Evolutionary conservation across 2,329 filamentous ascomycete genomes (phyloP).

Genomic region (Paradendryphiella salina): DNA sequence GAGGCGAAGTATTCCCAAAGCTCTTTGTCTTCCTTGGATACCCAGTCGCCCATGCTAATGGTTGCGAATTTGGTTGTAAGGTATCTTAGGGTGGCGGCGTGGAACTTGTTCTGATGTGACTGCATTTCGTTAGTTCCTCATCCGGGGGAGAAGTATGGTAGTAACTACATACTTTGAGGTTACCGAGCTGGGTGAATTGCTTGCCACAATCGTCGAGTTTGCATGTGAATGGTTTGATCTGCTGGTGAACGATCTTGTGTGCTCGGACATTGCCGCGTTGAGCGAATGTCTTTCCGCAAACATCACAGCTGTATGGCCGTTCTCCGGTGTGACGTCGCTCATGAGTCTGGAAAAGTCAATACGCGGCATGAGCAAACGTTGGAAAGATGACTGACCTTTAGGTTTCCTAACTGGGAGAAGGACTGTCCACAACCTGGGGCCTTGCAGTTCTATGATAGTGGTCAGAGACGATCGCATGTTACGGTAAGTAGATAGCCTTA

Average conservation of each 20-base stretch:
- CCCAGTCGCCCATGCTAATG: constrained; percentile 62
- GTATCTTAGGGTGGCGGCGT: constrained; percentile 70
- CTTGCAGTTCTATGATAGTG: constrained; percentile 60
- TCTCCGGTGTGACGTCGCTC: constrained; percentile 86
- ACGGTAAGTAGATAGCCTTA: constrained; percentile 52
- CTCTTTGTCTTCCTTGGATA: constrained; percentile 71
- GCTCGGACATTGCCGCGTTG: constrained; percentile 84
- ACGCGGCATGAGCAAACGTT: neutral
- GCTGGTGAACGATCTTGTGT: constrained; percentile 78
- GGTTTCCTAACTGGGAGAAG: constrained; percentile 89
- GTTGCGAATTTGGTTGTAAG: constrained; percentile 72
- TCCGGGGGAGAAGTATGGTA: no score
- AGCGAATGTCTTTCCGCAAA: constrained; percentile 80
- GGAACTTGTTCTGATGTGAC: constrained; percentile 95
- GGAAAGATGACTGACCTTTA: constrained; percentile 65
- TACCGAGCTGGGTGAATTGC: constrained; percentile 85
- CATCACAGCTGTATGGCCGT: constrained; percentile 77
- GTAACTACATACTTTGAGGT: constrained; percentile 70
- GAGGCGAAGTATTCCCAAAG: constrained; percentile 82
- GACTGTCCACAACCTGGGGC: constrained; percentile 72
- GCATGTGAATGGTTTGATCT: constrained; percentile 78
- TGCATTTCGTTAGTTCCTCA: constrained; percentile 42
- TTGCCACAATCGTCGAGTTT: constrained; percentile 82
- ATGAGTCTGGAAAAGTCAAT: constrained; percentile 65
- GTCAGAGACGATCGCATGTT: constrained; percentile 15